Evolutionary conservation across 176 grass and related monocot genomes (phyloP).

Genomic region (Phyllostachys edulis): DNA sequence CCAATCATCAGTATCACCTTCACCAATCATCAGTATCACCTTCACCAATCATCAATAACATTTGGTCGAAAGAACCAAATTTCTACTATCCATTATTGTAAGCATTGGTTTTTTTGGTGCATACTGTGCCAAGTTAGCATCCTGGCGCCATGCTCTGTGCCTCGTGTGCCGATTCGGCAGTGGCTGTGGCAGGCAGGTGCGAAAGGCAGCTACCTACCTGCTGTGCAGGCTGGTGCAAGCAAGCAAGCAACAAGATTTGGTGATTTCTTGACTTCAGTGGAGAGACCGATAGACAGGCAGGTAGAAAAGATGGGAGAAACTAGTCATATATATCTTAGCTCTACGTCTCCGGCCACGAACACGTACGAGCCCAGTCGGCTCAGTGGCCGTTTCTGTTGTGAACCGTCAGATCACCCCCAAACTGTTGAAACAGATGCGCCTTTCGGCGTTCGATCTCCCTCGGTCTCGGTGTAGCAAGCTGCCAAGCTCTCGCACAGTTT

Average conservation of each 20-base stretch:
- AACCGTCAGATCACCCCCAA: background rate
- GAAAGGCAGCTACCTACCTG: background rate
- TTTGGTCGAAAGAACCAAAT: no score
- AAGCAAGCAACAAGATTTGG: background rate
- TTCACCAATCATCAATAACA: no score
- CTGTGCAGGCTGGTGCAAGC: background rate
- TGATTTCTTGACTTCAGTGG: constrained; percentile 23
- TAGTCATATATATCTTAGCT: background rate
- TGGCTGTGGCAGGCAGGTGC: no score
- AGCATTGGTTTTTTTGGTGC: no score
- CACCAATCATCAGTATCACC: no score
- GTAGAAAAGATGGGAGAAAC: background rate
- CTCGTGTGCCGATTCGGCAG: no score
- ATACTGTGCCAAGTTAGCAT: no score
- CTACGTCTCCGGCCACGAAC: background rate
- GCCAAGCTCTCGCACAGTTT: no score
- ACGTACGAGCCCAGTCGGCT: background rate
- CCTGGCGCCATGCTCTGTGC: no score
- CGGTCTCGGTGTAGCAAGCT: background rate
- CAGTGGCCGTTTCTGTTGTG: background rate
- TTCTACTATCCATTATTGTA: no score
- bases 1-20: no score
- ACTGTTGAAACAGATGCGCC: background rate
- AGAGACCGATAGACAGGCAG: no score
- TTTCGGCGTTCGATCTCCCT: background rate